Conservation (phyloP, 2,329 filamentous ascomycete genomes). For the Clarireedia paspali region DNA sequence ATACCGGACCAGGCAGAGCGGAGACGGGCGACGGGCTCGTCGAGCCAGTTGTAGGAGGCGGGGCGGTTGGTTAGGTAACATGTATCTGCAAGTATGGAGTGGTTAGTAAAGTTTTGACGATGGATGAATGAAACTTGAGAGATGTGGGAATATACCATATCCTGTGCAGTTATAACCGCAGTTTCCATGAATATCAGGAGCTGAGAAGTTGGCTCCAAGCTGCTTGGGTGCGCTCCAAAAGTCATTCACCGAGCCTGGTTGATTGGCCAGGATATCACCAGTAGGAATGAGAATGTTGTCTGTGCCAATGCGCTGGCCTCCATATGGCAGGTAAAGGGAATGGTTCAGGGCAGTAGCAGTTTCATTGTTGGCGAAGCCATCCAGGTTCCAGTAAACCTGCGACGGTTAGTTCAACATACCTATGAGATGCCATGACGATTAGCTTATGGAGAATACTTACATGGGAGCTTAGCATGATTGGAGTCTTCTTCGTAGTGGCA, state of each 20-base stretch:
- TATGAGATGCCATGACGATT: not conserved
- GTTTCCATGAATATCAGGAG: constrained; percentile 57
- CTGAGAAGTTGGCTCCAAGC: constrained; percentile 60
- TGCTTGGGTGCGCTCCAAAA: constrained; percentile 79
- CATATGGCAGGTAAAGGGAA: constrained; percentile 65
- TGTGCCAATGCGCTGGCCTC: constrained; percentile 58
- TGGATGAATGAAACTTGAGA: not conserved
- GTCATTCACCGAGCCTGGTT: constrained; percentile 62
- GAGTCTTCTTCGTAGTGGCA: constrained; percentile 66
- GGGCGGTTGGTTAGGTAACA: constrained; percentile 62
- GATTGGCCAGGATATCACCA: constrained; percentile 65
- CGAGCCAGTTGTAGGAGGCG: constrained; percentile 56
- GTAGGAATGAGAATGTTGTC: constrained; percentile 70
- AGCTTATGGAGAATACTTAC: constrained; percentile 22
- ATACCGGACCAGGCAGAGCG: constrained; percentile 75
- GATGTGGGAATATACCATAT: constrained; percentile 52
- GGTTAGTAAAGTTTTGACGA: constrained; percentile 41
- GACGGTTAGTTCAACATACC: constrained; percentile 16
- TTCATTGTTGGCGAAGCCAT: constrained; percentile 68
- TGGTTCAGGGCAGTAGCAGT: constrained; percentile 61
- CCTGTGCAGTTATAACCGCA: constrained; percentile 79
- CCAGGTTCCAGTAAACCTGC: constrained; percentile 76
- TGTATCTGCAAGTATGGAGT: constrained; percentile 42
- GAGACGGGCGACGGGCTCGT: constrained; percentile 55
- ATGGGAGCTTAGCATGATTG: constrained; percentile 70